Evolutionary conservation across 2,329 filamentous ascomycete species (phyloP).

Genomic region (Dothidotthia symphoricarpi): DNA sequence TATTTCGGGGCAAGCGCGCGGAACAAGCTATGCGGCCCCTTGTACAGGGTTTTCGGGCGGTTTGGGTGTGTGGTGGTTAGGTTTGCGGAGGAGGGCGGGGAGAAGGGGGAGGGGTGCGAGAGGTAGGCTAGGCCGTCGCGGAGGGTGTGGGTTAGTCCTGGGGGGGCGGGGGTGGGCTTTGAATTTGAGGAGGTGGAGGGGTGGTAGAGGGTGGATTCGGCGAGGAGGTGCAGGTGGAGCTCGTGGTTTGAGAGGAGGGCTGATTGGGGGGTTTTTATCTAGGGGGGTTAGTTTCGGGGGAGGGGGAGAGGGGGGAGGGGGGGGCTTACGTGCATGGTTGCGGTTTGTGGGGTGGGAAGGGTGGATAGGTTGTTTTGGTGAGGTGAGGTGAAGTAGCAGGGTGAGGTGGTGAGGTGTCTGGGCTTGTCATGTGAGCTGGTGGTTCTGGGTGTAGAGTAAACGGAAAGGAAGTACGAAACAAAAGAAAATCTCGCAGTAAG

Average conservation of each 20-base stretch:
- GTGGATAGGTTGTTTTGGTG: background rate
- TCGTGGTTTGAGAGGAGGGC: slow-evolving; percentile 71
- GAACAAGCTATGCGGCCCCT: slow-evolving; percentile 32
- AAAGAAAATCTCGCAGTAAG: no score
- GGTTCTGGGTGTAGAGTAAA: no score
- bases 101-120: slow-evolving; percentile 30
- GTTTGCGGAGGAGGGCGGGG: slow-evolving; percentile 18
- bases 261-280: slow-evolving; percentile 69
- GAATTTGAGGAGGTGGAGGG: background rate
- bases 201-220: slow-evolving; percentile 12
- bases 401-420: background rate
- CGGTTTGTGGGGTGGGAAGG: background rate
- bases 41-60: slow-evolving; percentile 37
- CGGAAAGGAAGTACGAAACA: no score
- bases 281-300: background rate
- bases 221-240: slow-evolving; percentile 54
- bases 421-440: background rate
- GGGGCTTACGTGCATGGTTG: background rate
- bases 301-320: background rate
- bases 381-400: background rate
- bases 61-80: slow-evolving; percentile 18
- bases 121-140: slow-evolving; percentile 51
- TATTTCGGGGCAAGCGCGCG: slow-evolving; percentile 32
- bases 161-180: background rate
- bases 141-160: background rate